Evolutionary conservation across 768 basidiomycete genomes (phyloP), one percentile per base, ranked within the genome.

Genomic region (Mycena latifolia): DNA sequence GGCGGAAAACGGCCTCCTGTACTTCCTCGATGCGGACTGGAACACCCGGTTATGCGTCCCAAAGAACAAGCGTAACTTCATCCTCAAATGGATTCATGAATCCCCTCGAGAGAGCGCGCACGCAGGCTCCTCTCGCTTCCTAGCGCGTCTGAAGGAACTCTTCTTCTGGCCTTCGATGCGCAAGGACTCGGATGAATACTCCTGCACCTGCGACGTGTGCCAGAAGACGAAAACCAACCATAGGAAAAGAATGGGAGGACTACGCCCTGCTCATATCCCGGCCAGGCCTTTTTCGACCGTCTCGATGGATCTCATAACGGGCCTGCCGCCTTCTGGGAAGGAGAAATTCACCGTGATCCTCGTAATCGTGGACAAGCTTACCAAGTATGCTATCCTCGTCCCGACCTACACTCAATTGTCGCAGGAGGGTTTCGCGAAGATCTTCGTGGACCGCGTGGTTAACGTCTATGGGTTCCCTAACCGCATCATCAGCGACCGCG

Each of bases 331-430:
- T 35, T 35, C 33, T 35, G 33, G 33, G 6, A 6, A 6, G 14
- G 33, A 35, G 33, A 35, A 35, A 14, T 35, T 35, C 33, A 35
- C 33, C 6, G 33, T 14, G 8, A 14, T 35, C 33, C 33, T 35
- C 6, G 72, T 76, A 0, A 43, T 81, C 0, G 75, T 80, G 6
- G 72, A 78, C 61, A 67, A 76, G 2, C 67, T 79, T 31, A 74
- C 77, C 14, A 39, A 39, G 17, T 39, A 39, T 14, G 8, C 10
- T 5, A 18, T 39, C 37, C 11, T 39, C 14, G 17, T 39, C 15
- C 37, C 37, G 4, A 39, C 37, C 14, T 39, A 8, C 37, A 39
- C 6, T 18, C 29, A 82, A 81, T 57, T 67, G 0, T 55, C 25
- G 2, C 50, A 68, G n/a, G 47, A 55, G 27, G 65, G 54, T 2